A percentile compares a stretch with the other conserved stretches of the same genome.
These are phyloP conservation scores for Suillus brevipes DNA, from an alignment of 768 basidiomycete species.

Conservation along the genomic window DNA sequence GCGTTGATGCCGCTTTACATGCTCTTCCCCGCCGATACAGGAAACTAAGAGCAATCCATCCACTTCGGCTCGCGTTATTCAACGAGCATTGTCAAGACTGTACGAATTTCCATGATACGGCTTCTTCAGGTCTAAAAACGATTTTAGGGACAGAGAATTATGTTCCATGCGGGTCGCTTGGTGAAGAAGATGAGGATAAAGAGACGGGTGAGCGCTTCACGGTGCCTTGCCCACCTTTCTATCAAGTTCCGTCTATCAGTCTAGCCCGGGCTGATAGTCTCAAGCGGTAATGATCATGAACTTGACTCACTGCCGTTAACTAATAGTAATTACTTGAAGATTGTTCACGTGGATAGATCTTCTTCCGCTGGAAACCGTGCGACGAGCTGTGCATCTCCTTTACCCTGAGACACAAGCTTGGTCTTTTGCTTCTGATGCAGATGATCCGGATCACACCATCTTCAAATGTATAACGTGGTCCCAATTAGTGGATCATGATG, in stretches of 20 bases:
- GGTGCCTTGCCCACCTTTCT: conserved; percentile 43
- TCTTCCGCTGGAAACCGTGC: conserved; percentile 52
- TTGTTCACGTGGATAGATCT: conserved; percentile 50
- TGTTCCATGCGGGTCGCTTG: conserved; percentile 37
- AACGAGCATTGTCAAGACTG: conserved; percentile 11
- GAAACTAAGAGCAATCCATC: conserved; percentile 49
- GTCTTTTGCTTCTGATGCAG: conserved; percentile 27
- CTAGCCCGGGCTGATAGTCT: conserved; percentile 43
- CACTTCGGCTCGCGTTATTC: conserved; percentile 32
- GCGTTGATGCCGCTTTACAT: conserved; percentile 26
- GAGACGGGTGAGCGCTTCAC: conserved; percentile 42
- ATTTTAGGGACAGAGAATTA: conserved; percentile 40
- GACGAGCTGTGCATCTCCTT: conserved; percentile 38
- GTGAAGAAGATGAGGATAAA: conserved; percentile 39
- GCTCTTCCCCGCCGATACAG: conserved; percentile 51
- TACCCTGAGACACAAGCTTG: conserved; percentile 31
- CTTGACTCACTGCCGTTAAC: neutral
- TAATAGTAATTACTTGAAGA: conserved; percentile 29
- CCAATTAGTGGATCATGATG: neutral
- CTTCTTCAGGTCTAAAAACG: conserved; percentile 9
- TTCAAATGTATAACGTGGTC: conserved; percentile 34
- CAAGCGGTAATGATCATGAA: conserved; percentile 36
- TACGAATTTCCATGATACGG: neutral
- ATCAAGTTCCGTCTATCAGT: conserved; percentile 34
- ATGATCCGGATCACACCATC: conserved; percentile 17